These are phyloP conservation scores for Phytophthora pseudosyringae DNA, from an alignment of 352 stramenopile species.

Conservation along the genomic window DNA sequence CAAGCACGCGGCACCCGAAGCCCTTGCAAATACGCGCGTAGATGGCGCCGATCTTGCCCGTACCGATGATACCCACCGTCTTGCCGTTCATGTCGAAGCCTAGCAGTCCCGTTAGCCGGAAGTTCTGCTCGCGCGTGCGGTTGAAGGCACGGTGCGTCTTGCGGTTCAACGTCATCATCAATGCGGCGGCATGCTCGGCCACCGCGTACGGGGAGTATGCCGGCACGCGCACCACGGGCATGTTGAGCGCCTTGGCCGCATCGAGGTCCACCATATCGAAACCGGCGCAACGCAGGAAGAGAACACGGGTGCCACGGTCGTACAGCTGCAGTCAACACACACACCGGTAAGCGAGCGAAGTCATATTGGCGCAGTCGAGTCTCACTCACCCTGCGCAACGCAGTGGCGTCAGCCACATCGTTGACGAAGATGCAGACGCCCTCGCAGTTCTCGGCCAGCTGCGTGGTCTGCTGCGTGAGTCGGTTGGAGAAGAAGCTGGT, in stretches of 20 bases:
- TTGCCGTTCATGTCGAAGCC: slow-evolving; percentile 76
- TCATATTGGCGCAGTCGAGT: not conserved
- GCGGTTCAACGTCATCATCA: slow-evolving; percentile 84
- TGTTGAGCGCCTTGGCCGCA: slow-evolving; percentile 58
- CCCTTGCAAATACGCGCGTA: slow-evolving; percentile 51
- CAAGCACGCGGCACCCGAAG: slow-evolving; percentile 56
- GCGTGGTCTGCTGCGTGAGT: slow-evolving; percentile 55
- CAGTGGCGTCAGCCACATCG: slow-evolving; percentile 63
- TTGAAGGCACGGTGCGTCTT: slow-evolving; percentile 80
- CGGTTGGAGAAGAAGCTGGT: slow-evolving; percentile 66
- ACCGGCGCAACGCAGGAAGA: slow-evolving; percentile 81
- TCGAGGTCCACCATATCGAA: slow-evolving; percentile 83
- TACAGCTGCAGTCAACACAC: slow-evolving; percentile 44
- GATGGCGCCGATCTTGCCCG: slow-evolving; percentile 47
- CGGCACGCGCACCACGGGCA: slow-evolving; percentile 68
- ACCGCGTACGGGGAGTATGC: slow-evolving; percentile 84
- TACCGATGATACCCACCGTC: slow-evolving; percentile 70
- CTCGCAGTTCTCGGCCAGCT: slow-evolving; percentile 61
- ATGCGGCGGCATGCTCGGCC: slow-evolving; percentile 70
- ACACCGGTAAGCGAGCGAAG: not conserved
- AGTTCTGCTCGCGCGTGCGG: slow-evolving; percentile 78
- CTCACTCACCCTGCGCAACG: slow-evolving; percentile 51
- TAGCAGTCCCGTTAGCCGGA: slow-evolving; percentile 61
- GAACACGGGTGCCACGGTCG: slow-evolving; percentile 52
- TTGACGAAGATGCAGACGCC: slow-evolving; percentile 86